Percentiles rank a stretch among this genome's conserved stretches.
These are phyloP conservation scores for Ceratocystis papillata DNA, from an alignment of 2,329 filamentous ascomycete species.

Conservation along the genomic window DNA sequence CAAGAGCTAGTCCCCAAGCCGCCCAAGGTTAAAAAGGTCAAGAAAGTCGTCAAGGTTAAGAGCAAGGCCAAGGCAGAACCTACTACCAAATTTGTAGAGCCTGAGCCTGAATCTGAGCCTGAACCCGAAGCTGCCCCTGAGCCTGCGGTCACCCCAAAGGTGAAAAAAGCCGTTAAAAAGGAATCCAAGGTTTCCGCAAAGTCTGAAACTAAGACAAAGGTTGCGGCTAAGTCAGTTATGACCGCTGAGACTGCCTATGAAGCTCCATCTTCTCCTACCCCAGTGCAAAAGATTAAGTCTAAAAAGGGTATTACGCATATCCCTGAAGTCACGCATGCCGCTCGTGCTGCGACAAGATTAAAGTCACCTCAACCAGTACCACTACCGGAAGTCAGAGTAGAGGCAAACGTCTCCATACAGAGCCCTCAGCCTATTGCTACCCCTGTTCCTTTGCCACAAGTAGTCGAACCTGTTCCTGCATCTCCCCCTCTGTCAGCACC, in stretches of 20 bases:
- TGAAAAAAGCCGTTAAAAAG: constrained; percentile 15
- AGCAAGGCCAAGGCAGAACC: constrained; percentile 25
- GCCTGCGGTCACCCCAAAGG: constrained; percentile 9
- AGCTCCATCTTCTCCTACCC: background rate
- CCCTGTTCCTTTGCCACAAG: background rate
- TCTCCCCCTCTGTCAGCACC: background rate
- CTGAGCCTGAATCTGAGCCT: background rate
- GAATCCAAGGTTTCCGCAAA: constrained; percentile 15
- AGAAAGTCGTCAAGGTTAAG: constrained; percentile 23
- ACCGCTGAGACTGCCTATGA: background rate
- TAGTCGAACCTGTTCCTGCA: background rate
- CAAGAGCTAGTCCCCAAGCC: constrained; percentile 26
- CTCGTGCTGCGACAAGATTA: background rate
- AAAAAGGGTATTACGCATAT: background rate
- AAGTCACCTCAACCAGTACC: background rate
- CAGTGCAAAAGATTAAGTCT: background rate
- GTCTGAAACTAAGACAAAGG: constrained; percentile 15
- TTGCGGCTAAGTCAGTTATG: background rate
- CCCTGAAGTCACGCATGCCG: background rate
- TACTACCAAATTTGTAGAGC: constrained; percentile 23
- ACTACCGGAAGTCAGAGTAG: background rate
- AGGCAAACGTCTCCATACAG: background rate
- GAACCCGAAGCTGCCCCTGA: background rate
- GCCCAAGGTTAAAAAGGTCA: constrained; percentile 23
- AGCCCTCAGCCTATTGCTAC: background rate